A percentile compares a stretch with the other conserved stretches of the same genome.
Conservation (phyloP, 192 early-diverging fungal species). For the Piromyces finnis region DNA sequence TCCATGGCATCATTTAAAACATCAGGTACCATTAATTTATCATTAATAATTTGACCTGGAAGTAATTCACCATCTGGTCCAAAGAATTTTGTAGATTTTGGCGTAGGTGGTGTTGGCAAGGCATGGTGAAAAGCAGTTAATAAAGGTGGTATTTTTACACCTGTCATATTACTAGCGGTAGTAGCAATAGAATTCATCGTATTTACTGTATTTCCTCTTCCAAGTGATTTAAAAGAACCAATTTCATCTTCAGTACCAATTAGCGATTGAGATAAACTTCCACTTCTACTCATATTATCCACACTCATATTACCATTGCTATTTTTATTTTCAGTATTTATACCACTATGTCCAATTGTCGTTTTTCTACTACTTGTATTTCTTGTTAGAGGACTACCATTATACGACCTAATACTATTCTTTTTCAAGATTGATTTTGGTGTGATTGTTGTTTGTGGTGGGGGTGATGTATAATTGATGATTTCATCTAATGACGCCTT, state of each 20-base stretch:
- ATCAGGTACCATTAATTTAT: background rate
- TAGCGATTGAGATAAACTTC: no score
- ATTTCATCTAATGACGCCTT: background rate
- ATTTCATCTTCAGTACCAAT: background rate
- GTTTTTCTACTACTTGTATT: background rate
- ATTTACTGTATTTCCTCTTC: background rate
- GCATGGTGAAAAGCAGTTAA: background rate
- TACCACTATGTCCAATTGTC: background rate
- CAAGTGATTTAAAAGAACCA: background rate
- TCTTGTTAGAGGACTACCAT: background rate
- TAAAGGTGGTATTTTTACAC: background rate
- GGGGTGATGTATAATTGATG: no score
- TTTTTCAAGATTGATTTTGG: background rate
- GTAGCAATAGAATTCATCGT: background rate
- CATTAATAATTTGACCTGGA: background rate
- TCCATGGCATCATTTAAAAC: background rate
- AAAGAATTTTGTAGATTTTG: background rate
- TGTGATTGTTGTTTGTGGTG: background rate
- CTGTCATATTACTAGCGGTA: background rate
- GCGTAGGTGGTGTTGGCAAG: background rate
- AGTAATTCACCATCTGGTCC: background rate
- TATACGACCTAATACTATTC: background rate
- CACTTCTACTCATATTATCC: background rate
- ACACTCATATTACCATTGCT: background rate
- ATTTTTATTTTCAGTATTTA: background rate